Conservation (phyloP, 2,329 filamentous ascomycete genomes). For the Rhynchosporium secalis region DNA sequence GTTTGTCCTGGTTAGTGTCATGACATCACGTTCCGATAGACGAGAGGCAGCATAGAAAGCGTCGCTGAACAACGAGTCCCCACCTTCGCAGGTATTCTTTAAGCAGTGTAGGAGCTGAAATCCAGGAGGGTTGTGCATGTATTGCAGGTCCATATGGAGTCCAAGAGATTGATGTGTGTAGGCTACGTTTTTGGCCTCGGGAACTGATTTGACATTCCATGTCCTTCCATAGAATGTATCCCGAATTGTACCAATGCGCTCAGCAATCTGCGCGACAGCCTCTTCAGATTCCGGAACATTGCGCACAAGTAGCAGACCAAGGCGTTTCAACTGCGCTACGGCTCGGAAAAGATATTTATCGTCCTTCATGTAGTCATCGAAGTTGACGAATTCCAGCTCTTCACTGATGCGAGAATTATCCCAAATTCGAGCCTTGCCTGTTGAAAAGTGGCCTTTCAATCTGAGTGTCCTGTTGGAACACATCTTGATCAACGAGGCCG, state of each 20-base stretch:
- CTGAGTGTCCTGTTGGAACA: neutral
- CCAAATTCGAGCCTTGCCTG: slow-evolving; percentile 42
- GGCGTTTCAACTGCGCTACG: slow-evolving; percentile 60
- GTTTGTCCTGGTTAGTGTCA: slow-evolving; percentile 44
- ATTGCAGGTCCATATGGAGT: slow-evolving; percentile 92
- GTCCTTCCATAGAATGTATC: slow-evolving; percentile 90
- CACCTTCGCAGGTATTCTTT: slow-evolving; percentile 74
- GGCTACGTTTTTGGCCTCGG: slow-evolving; percentile 85
- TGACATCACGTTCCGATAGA: slow-evolving; percentile 40
- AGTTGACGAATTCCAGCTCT: slow-evolving; percentile 62
- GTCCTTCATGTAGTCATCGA: slow-evolving; percentile 66
- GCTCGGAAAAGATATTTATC: slow-evolving; percentile 59
- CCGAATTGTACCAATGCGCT: slow-evolving; percentile 74
- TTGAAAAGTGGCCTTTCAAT: slow-evolving; percentile 11
- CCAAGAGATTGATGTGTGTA: slow-evolving; percentile 81
- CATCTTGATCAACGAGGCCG: slow-evolving; percentile 23
- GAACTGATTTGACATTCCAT: slow-evolving; percentile 84
- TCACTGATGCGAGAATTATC: slow-evolving; percentile 46
- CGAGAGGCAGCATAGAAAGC: slow-evolving; percentile 59
- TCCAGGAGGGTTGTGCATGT: slow-evolving; percentile 75
- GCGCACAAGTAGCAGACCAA: slow-evolving; percentile 76
- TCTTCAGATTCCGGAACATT: slow-evolving; percentile 68
- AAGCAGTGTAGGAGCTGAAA: slow-evolving; percentile 90
- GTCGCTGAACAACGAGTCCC: slow-evolving; percentile 85
- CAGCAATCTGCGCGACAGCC: slow-evolving; percentile 67